Base-by-base conservation (phyloP, 2,329 filamentous ascomycete species). In the Penicillium brasilianum region DNA sequence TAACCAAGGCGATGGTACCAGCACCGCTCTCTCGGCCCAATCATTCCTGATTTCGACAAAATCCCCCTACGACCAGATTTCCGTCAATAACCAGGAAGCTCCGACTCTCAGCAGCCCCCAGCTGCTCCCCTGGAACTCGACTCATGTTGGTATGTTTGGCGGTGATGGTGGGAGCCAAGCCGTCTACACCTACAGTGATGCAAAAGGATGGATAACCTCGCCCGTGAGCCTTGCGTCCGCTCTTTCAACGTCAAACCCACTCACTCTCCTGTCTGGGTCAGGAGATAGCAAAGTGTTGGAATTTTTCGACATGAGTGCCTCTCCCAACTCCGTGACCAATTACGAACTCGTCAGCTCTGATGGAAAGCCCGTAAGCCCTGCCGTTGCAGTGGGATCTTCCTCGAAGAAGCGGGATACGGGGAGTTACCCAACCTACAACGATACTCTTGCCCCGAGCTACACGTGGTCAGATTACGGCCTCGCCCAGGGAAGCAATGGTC, bases 201-300 rank as follows among this genome's bases (percentile, higher is more conserved):
- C 41, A 6, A 30, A 36, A 51, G 86, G 84, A 41, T 97, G 92
- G 93, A 74, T 81, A 34, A 82, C 89, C 67, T 86, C 91, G 8
- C 86, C 87, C 7, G 85, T 87, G 3, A 84, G 84, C 3, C 80
- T 97, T 25, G 81, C 85, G 0, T 76, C 83, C 14, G 86, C 87
- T 1, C 76, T 93, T 20, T 76, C 84, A 16, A 87, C 87, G 2
- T 79, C 83, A 2, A 82, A 88, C 51, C 86, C 89, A 71, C 87
- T 86, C 28, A 82, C 87, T 0, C 71, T 97, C 4, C 78, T 96
- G n/a, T 80, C 82, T 13, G 90, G 90, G 22, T 84, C 87, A 44
- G 92, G 97, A 74, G 88, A 85, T 30, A 93, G 90, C 76, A 93
- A 91, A 72, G 87, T 89, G 41, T 80, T 98, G 18, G 87, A 93